These are phyloP conservation scores for Melanomma pulvis-pyrius DNA, from an alignment of 495 filamentous ascomycete genomes.

Conservation along the genomic window DNA sequence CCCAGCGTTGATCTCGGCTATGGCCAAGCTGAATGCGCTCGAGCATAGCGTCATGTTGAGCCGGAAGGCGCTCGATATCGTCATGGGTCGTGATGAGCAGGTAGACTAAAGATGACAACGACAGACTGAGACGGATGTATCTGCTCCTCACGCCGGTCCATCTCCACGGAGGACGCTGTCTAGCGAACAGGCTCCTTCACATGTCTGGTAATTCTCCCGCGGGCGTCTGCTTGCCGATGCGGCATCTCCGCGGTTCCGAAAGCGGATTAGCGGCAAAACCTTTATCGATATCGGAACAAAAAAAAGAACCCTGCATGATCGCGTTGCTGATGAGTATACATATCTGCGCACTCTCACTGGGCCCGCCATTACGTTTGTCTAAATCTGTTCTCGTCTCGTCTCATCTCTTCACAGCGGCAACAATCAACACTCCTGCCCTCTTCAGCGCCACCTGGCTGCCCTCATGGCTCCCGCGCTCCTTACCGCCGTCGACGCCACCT, in stretches of 20 bases:
- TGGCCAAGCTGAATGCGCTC: slow-evolving; percentile 82
- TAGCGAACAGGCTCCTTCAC: no score
- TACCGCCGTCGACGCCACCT: slow-evolving; percentile 71
- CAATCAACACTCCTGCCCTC: neutral
- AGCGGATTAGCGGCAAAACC: slow-evolving; percentile 11
- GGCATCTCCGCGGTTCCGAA: slow-evolving; percentile 17
- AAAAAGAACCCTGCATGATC: slow-evolving; percentile 3
- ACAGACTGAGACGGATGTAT: neutral
- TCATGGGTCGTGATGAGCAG: slow-evolving; percentile 67
- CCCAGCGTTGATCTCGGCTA: slow-evolving; percentile 81
- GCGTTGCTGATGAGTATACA: neutral
- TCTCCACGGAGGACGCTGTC: no score
- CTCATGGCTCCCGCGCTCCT: slow-evolving; percentile 62
- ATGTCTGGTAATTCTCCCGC: neutral
- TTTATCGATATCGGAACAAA: slow-evolving; percentile 36
- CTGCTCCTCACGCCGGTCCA: neutral
- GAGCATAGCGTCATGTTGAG: slow-evolving; percentile 71
- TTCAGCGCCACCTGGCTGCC: neutral
- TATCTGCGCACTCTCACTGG: neutral
- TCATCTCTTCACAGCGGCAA: neutral
- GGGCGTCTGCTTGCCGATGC: neutral
- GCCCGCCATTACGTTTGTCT: neutral
- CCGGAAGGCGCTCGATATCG: slow-evolving; percentile 72
- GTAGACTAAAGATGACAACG: neutral
- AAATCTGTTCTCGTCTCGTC: neutral